Evolutionary conservation across 306 rosid genomes (phyloP).

Genomic region (Hippophae tibetana): DNA sequence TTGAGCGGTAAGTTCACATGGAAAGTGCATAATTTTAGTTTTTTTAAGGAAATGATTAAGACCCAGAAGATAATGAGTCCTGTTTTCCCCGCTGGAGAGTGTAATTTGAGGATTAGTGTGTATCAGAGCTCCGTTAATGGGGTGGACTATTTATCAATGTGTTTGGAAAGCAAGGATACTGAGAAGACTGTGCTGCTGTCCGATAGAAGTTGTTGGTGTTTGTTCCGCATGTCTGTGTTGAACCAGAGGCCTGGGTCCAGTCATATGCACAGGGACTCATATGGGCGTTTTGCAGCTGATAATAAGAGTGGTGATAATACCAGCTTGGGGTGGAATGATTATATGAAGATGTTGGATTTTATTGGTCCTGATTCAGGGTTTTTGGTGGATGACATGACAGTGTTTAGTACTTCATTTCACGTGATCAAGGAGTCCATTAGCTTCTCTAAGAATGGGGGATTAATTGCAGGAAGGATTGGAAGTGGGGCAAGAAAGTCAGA

Average conservation of each 20-base stretch:
- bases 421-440: slow-evolving; percentile 87
- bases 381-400: slow-evolving; percentile 70
- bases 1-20: slow-evolving; percentile 96
- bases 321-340: slow-evolving; percentile 99
- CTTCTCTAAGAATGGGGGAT: slow-evolving; percentile 84
- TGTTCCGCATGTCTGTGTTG: slow-evolving; percentile 92
- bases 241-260: slow-evolving; percentile 83
- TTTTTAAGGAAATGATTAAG: slow-evolving; percentile 90
- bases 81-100: slow-evolving; percentile 94
- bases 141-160: slow-evolving; percentile 87
- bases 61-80: slow-evolving; percentile 99
- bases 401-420: slow-evolving; percentile 88
- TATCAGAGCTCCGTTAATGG: slow-evolving; percentile 93
- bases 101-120: slow-evolving; percentile 97
- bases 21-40: slow-evolving; percentile 91
- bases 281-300: slow-evolving; percentile 93
- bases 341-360: slow-evolving; percentile 93
- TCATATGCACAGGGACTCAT: slow-evolving; percentile 97
- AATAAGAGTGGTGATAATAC: slow-evolving; percentile 97
- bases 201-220: slow-evolving; percentile 98
- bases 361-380: slow-evolving; percentile 74
- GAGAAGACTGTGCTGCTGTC: slow-evolving; percentile 71
- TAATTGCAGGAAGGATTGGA: slow-evolving; percentile 62
- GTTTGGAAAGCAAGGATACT: slow-evolving; percentile 96
- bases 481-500: slow-evolving; percentile 79